phyloP scores from a whole-genome alignment of 306 rosid genomes.

The Canavalia ensiformis region DNA sequence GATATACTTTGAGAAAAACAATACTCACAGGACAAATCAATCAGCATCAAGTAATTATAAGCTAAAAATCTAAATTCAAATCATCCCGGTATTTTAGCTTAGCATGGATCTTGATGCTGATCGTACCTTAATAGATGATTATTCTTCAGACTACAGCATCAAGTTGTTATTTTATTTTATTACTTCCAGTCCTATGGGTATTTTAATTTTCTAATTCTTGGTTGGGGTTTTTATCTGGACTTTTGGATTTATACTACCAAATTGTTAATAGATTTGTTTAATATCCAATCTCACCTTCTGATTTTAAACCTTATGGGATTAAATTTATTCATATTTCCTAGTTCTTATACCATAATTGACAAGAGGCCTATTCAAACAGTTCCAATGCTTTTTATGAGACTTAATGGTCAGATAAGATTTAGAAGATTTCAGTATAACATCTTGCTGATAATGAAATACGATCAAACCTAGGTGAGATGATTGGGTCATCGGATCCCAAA shows the following conservation, averaged over 20 bases:
- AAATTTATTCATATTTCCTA: neutral
- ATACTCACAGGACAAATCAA: neutral
- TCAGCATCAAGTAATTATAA: neutral
- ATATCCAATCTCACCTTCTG: neutral
- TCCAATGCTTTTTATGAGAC: neutral
- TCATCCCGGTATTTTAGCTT: neutral
- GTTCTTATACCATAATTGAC: conserved; percentile 11
- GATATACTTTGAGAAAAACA: neutral
- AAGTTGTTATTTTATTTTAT: conserved; percentile 22
- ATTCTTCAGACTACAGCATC: neutral
- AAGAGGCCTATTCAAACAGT: conserved; percentile 9
- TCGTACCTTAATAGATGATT: neutral
- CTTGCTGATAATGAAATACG: conserved; percentile 5
- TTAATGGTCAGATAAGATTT: neutral
- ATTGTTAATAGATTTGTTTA: conserved; percentile 17
- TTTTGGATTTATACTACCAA: neutral
- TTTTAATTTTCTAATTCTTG: conserved; percentile 8
- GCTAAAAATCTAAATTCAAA: neutral
- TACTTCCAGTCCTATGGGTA: neutral
- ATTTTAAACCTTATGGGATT: no score
- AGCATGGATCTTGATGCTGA: neutral
- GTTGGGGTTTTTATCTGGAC: conserved; percentile 11
- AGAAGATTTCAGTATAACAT: neutral
- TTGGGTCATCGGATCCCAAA: neutral
- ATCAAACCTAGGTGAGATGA: conserved; percentile 12